phyloP scores from a whole-genome alignment of 2,329 filamentous ascomycete genomes.

The Botrytis galanthina region DNA sequence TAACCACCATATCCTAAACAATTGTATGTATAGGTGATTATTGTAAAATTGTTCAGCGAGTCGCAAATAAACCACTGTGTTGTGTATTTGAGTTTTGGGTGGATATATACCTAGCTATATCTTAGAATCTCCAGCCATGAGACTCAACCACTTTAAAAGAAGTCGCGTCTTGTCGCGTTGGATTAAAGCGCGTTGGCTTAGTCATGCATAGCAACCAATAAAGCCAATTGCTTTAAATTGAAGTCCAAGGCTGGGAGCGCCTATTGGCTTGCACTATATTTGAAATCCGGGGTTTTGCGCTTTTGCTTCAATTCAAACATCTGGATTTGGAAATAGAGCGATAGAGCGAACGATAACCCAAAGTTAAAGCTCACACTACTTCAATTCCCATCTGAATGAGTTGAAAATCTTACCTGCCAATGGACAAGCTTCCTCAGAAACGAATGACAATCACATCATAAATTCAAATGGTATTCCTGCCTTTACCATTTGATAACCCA shows the following conservation, averaged over 20 bases:
- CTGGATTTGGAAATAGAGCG: background rate
- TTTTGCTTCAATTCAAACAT: slow-evolving; percentile 5
- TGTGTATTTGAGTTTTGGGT: background rate
- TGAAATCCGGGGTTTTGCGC: slow-evolving; percentile 14
- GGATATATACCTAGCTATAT: background rate
- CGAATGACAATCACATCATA: background rate
- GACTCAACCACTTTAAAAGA: background rate
- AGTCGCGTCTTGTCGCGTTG: slow-evolving; percentile 13
- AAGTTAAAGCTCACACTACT: background rate
- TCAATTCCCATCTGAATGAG: background rate
- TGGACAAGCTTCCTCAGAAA: background rate
- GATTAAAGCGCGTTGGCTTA: background rate
- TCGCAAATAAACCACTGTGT: background rate
- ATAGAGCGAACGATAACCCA: background rate
- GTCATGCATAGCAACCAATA: background rate
- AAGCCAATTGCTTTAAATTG: background rate
- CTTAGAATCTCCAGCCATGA: background rate
- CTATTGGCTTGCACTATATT: background rate
- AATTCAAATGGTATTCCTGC: background rate
- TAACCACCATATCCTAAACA: slow-evolving; percentile 26
- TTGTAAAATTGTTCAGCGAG: background rate
- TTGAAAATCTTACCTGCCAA: background rate
- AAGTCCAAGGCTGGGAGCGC: slow-evolving; percentile 10
- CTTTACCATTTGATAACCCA: background rate
- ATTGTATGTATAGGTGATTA: background rate